Evolutionary conservation across 345 rosid genomes (phyloP).

Genomic region (Cardamine chenopodiifolia): DNA sequence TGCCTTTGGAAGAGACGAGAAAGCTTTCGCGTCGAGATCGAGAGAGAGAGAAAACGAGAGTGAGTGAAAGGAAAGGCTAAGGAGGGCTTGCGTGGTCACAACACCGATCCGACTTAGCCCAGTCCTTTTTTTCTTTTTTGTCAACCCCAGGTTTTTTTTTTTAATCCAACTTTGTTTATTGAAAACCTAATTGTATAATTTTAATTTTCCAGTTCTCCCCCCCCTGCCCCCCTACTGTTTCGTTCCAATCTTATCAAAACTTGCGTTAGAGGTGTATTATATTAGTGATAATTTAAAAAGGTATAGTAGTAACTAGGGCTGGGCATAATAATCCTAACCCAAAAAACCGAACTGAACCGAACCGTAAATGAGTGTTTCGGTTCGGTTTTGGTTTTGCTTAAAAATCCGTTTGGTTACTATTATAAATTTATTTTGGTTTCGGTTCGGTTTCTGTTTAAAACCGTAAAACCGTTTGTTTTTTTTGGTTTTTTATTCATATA

Average conservation of each 20-base stretch:
- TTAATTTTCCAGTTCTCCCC: neutral
- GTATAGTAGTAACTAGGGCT: no score
- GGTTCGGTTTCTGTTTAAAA: no score
- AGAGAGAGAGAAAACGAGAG: constrained; percentile 13
- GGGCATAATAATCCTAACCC: no score
- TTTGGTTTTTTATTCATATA: no score
- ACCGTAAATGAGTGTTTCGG: no score
- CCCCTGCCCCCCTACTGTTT: no score
- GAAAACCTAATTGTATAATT: neutral
- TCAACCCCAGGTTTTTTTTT: constrained; percentile 6
- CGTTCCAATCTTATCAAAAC: neutral
- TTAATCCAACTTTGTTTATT: neutral
- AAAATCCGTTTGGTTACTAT: no score
- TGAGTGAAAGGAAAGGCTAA: constrained; percentile 34
- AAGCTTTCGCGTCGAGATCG: constrained; percentile 23
- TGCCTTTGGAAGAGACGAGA: constrained; percentile 19
- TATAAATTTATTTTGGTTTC: no score
- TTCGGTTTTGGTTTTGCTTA: no score
- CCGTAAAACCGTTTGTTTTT: no score
- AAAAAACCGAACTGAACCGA: no score
- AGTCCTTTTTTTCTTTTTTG: neutral
- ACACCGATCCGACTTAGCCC: constrained; percentile 19
- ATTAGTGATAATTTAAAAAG: neutral
- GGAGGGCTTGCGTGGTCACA: constrained; percentile 19
- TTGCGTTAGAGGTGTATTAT: neutral